Percentiles rank a stretch among this genome's conserved stretches.
Conservation (phyloP, 2,329 filamentous ascomycete species). For the Epichloe sibirici region DNA sequence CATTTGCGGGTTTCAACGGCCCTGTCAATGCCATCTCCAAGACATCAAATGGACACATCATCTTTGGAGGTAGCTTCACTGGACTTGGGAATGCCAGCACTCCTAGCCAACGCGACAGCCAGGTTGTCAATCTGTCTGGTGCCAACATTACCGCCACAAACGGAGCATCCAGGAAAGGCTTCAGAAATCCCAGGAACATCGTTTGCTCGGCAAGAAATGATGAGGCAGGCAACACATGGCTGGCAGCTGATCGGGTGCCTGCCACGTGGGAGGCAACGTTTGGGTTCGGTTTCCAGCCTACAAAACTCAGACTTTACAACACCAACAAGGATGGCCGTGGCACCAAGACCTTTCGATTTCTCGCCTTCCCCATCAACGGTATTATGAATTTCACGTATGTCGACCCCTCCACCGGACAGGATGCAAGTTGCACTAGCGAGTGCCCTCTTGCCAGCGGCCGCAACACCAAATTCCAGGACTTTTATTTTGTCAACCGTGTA, state of each 20-base stretch:
- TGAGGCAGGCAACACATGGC: constrained; percentile 68
- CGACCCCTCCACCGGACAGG: constrained; percentile 57
- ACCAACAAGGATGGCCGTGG: constrained; percentile 73
- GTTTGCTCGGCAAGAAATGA: constrained; percentile 61
- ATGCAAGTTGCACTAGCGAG: constrained; percentile 61
- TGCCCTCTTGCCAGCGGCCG: constrained; percentile 72
- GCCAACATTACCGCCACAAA: constrained; percentile 59
- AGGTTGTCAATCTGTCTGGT: constrained; percentile 74
- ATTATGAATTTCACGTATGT: constrained; percentile 95
- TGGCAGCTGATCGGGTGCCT: constrained; percentile 55
- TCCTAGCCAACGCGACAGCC: constrained; percentile 54
- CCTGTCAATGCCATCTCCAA: constrained; percentile 78
- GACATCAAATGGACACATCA: constrained; percentile 67
- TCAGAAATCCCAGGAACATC: constrained; percentile 66
- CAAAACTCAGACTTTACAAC: constrained; percentile 80
- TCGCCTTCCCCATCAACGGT: constrained; percentile 72
- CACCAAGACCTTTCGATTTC: constrained; percentile 79
- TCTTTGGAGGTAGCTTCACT: constrained; percentile 86
- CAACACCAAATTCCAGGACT: constrained; percentile 66
- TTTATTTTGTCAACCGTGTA: constrained; percentile 75
- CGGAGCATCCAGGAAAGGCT: constrained; percentile 49
- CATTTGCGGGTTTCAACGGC: constrained; percentile 91
- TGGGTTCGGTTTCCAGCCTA: constrained; percentile 73
- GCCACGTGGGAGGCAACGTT: constrained; percentile 81
- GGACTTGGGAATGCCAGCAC: constrained; percentile 71